phyloP scores from a whole-genome alignment of 495 filamentous ascomycete species.

The Lophiostoma macrostomum region DNA sequence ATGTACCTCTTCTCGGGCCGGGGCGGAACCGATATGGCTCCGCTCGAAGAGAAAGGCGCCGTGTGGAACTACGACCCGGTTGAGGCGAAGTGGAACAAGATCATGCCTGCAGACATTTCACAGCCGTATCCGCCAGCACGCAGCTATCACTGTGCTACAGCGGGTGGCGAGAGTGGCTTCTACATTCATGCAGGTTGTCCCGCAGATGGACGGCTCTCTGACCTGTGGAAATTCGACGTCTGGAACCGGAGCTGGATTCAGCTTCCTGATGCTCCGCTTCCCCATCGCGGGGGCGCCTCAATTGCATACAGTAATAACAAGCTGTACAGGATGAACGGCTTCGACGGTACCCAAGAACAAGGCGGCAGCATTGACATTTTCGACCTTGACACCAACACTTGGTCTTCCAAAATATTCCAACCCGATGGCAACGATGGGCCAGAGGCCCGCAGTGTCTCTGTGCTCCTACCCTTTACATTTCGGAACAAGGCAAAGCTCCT shows the following conservation, averaged over 20 bases:
- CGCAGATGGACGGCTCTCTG: slow-evolving; percentile 54
- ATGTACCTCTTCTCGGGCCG: slow-evolving; percentile 59
- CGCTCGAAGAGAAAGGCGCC: slow-evolving; percentile 52
- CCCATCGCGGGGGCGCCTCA: slow-evolving; percentile 59
- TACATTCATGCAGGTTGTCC: slow-evolving; percentile 72
- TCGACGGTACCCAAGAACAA: slow-evolving; percentile 61
- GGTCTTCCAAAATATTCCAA: slow-evolving; percentile 48
- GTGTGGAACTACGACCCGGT: slow-evolving; percentile 49
- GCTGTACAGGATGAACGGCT: slow-evolving; percentile 72
- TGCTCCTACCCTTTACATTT: slow-evolving; percentile 48
- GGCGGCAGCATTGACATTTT: slow-evolving; percentile 64
- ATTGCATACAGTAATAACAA: slow-evolving; percentile 56
- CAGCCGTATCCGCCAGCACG: slow-evolving; percentile 43
- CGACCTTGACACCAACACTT: slow-evolving; percentile 37
- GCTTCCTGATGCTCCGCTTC: slow-evolving; percentile 58
- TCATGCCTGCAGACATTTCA: slow-evolving; percentile 32
- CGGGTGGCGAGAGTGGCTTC: slow-evolving; percentile 53
- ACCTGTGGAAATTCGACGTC: slow-evolving; percentile 72
- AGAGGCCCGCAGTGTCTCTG: slow-evolving; percentile 48
- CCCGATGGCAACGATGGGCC: slow-evolving; percentile 45
- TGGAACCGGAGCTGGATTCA: slow-evolving; percentile 57
- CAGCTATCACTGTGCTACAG: slow-evolving; percentile 49
- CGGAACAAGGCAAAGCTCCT: slow-evolving; percentile 59
- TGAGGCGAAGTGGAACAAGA: slow-evolving; percentile 33
- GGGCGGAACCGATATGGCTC: slow-evolving; percentile 52